phyloP scores from a whole-genome alignment of 1,284 basidiomycete species.

The Mycosarcoma mackinlayi region DNA sequence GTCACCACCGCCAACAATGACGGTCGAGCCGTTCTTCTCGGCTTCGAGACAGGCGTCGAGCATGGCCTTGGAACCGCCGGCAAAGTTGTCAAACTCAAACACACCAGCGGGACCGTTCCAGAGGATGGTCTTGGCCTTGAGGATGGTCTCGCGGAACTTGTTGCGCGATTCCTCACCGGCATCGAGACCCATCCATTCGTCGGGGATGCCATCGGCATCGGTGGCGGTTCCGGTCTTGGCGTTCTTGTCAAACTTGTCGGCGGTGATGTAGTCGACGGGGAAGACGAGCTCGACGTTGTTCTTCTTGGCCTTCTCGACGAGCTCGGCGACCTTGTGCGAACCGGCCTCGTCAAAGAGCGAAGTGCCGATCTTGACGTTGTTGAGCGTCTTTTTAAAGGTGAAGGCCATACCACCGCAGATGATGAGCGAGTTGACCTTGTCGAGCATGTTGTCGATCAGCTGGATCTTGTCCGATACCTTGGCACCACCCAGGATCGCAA shows the following conservation, averaged over 20 bases:
- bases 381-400: constrained; percentile 96
- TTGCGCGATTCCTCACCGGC: constrained; percentile 76
- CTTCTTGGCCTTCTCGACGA: constrained; percentile 92
- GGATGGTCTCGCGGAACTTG: constrained; percentile 82
- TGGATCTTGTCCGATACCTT: constrained; percentile 99
- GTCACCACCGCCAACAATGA: constrained; percentile 78
- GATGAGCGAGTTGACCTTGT: constrained; percentile 97
- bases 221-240: constrained; percentile 82
- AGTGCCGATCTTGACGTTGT: constrained; percentile 86
- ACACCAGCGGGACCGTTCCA: constrained; percentile 98
- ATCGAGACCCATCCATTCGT: constrained; percentile 92
- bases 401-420: constrained; percentile 99
- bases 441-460: constrained; percentile 98
- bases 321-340: constrained; percentile 82
- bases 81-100: constrained; percentile 94
- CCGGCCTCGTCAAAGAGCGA: constrained; percentile 94
- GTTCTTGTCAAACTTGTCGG: constrained; percentile 93
- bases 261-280: constrained; percentile 93
- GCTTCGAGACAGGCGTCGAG: constrained; percentile 90
- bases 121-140: constrained; percentile 93
- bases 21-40: constrained; percentile 84
- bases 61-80: constrained; percentile 83
- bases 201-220: constrained; percentile 86
- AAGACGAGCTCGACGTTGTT: constrained; percentile 95
- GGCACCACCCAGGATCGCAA: constrained; percentile 97